Base-by-base conservation (phyloP, 1,139 yeast species). In the Debaryomyces robertsiae region DNA sequence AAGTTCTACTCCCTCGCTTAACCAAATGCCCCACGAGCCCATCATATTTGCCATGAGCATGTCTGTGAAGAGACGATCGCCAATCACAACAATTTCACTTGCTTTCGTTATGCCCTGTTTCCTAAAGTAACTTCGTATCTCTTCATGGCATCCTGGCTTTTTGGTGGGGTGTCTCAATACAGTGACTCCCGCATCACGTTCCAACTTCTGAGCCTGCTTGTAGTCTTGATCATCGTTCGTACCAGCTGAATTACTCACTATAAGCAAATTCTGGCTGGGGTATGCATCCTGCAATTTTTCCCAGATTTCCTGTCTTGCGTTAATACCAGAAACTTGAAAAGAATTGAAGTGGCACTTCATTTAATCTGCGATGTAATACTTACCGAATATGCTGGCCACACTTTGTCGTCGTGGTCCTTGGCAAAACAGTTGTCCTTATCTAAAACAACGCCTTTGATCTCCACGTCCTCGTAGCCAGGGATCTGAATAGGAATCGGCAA, bases 401-500 rank as follows among this genome's bases (percentile, higher is more conserved):
- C 85, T 45, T 79, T 77, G 51, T 84, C 85, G 43, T 82, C 85
- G 45, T 88, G 86, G 35, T 94, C 95, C 49, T 77, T 75, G 3
- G 98, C 95, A 60, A 93, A 86, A 57, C 98, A 93, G 60, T 93
- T 94, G 63, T 93, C 99, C 60, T 94, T 93, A 59, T 93, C 99
- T 22, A 93, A 70, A 0, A 93, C 94, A 2, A 93, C 76, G 0
- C 94, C 96, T 50, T 79, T 84, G 46, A 90, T 85, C 11, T 40
- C 46, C 5, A 48, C 54, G 37, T 59, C 47, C 5, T 56, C 54
- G 9, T 61, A 58, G 9, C 58, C 50, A 2, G 70, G 66, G 9
- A 76, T 55, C 17, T 43, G 42, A 18, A 75, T 50, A 0, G 84
- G 84, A 9, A 79, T 47, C 0, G 73, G 63, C 18, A 77, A 53